A percentile compares a stretch with the other conserved stretches of the same genome.
Conservation (phyloP, 2,329 filamentous ascomycete genomes). For the Ophiocordyceps australis region DNA sequence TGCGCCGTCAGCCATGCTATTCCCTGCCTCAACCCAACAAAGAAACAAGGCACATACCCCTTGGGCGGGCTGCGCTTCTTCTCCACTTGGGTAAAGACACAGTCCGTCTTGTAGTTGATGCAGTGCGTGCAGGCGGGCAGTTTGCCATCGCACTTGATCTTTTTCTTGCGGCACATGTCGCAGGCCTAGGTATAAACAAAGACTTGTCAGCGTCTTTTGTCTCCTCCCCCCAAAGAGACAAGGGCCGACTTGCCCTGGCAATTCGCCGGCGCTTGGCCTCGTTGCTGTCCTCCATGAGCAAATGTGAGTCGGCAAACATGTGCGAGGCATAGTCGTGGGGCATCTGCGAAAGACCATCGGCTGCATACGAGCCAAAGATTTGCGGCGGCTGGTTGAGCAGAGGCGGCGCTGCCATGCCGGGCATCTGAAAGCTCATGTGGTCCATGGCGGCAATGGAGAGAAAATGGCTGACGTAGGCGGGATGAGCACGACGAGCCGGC, state of each 20-base stretch:
- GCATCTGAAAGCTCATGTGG: conserved; percentile 39
- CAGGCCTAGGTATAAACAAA: conserved; percentile 42
- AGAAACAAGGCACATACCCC: conserved; percentile 37
- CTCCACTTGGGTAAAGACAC: conserved; percentile 92
- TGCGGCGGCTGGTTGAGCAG: conserved; percentile 51
- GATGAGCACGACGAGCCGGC: too few species aligned
- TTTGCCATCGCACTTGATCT: conserved; percentile 96
- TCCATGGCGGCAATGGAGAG: too few species aligned
- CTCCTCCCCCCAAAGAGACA: too few species aligned
- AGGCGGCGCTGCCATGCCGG: conserved; percentile 32
- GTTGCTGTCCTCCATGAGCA: conserved; percentile 45
- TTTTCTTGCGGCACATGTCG: conserved; percentile 93
- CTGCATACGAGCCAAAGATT: conserved; percentile 45
- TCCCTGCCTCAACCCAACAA: too few species aligned
- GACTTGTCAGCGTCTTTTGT: too few species aligned
- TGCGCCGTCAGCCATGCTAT: conserved; percentile 5
- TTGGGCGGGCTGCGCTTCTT: conserved; percentile 97
- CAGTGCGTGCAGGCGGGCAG: conserved; percentile 90
- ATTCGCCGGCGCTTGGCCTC: conserved; percentile 83
- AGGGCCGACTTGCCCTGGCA: conserved; percentile 45
- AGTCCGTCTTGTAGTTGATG: conserved; percentile 95
- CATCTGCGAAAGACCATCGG: conserved; percentile 40
- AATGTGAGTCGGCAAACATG: conserved; percentile 38
- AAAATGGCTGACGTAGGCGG: too few species aligned
- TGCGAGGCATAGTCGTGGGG: conserved; percentile 39